phyloP scores from a whole-genome alignment of 148 eudicot genomes.

The Vaccinium corymbosum region DNA sequence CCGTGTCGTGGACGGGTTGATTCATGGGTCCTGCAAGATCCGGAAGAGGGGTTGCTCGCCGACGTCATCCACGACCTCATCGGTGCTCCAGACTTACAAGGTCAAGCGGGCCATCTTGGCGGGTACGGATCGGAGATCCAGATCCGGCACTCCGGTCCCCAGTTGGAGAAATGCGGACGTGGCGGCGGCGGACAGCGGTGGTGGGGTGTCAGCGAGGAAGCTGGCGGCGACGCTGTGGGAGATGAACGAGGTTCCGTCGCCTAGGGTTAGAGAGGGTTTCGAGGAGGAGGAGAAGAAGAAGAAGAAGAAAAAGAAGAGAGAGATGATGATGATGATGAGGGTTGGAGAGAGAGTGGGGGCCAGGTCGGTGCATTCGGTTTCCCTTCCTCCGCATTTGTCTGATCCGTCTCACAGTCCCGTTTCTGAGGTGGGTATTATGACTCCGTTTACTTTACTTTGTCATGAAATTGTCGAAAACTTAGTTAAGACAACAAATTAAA shows the following conservation, averaged over 20 bases:
- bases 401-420: conserved; percentile 95
- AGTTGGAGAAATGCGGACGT: conserved; percentile 69
- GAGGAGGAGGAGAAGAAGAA: conserved; percentile 13
- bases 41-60: conserved; percentile 87
- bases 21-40: conserved; percentile 49
- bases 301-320: conserved; percentile 17
- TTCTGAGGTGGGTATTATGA: conserved; percentile 58
- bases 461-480: not conserved
- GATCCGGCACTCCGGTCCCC: conserved; percentile 74
- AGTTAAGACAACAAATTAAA: no score
- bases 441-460: no score
- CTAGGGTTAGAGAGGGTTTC: conserved; percentile 22
- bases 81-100: conserved; percentile 57
- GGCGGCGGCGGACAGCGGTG: conserved; percentile 37
- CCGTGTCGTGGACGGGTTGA: conserved; percentile 30
- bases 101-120: conserved; percentile 76
- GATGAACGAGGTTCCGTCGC: conserved; percentile 66
- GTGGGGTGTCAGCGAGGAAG: conserved; percentile 76
- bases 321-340: conserved; percentile 16
- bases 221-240: conserved; percentile 96
- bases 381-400: conserved; percentile 78
- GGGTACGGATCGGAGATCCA: conserved; percentile 44
- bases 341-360: conserved; percentile 32
- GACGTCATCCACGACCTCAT: conserved; percentile 69
- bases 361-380: conserved; percentile 37